Evolutionary conservation across 2,329 filamentous ascomycete species (phyloP).

Genomic region (Colletotrichum ledebouriae): DNA sequence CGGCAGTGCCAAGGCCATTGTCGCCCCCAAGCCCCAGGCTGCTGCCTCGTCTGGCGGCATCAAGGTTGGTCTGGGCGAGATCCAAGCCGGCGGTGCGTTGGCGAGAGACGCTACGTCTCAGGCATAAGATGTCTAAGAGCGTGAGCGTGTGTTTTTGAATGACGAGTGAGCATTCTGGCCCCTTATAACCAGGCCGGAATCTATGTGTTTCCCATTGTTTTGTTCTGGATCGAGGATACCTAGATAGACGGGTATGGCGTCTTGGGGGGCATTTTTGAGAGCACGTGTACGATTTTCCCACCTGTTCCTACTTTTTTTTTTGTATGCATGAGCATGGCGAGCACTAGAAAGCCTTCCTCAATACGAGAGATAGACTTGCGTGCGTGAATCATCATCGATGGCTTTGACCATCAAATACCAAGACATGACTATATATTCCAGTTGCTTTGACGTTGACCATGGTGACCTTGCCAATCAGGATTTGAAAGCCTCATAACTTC

Average conservation of each 20-base stretch:
- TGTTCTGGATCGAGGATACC: conserved; percentile 19
- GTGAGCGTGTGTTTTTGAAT: not conserved
- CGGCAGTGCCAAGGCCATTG: conserved; percentile 21
- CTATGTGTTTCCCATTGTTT: conserved; percentile 20
- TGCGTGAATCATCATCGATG: conserved; percentile 24
- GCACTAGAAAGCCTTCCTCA: conserved; percentile 10
- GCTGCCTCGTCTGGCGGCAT: conserved; percentile 27
- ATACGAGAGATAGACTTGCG: conserved; percentile 10
- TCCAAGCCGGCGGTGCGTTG: conserved; percentile 33
- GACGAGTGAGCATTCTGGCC: conserved; percentile 10
- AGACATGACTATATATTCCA: conserved; percentile 12
- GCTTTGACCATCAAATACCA: conserved; percentile 31
- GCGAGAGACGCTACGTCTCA: conserved; percentile 34
- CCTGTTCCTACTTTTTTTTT: not conserved
- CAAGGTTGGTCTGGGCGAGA: conserved; percentile 33
- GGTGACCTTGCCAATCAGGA: not conserved
- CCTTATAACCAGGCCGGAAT: not conserved
- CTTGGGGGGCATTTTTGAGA: conserved; percentile 25
- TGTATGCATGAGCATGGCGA: conserved; percentile 25
- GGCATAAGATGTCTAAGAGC: not conserved
- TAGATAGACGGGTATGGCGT: conserved; percentile 41
- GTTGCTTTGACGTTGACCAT: not conserved
- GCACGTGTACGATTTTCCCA: conserved; percentile 38
- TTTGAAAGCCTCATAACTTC: too few species aligned
- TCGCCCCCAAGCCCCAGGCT: conserved; percentile 17